Conservation (phyloP, 305 asterid species). For the Fraxinus albicans region DNA sequence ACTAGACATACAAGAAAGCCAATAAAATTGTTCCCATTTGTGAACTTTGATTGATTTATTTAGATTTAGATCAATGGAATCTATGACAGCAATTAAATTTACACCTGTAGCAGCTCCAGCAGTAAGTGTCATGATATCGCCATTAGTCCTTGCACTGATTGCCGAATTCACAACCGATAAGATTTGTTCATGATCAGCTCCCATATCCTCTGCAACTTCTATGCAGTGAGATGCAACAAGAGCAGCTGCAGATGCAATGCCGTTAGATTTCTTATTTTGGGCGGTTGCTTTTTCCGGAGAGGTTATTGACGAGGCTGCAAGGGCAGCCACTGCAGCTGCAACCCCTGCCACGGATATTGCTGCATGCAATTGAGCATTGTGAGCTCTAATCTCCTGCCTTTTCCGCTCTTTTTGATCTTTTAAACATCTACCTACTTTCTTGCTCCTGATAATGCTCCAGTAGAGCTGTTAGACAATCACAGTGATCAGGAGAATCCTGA, state of each 20-base stretch:
- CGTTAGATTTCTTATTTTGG: slow-evolving; percentile 44
- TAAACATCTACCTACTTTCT: slow-evolving; percentile 68
- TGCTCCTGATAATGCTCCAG: slow-evolving; percentile 55
- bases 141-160: slow-evolving; percentile 70
- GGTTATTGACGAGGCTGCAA: slow-evolving; percentile 51
- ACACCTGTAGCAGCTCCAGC: slow-evolving; percentile 94
- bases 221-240: slow-evolving; percentile 92
- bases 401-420: slow-evolving; percentile 82
- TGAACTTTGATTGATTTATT: background rate
- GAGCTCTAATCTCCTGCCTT: slow-evolving; percentile 78
- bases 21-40: background rate
- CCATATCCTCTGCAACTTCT: slow-evolving; percentile 85
- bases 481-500: slow-evolving; percentile 3
- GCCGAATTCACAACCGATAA: slow-evolving; percentile 68
- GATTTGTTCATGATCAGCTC: slow-evolving; percentile 74
- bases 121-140: slow-evolving; percentile 85
- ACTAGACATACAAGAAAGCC: background rate
- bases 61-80: background rate
- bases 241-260: slow-evolving; percentile 87
- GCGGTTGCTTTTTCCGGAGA: slow-evolving; percentile 39
- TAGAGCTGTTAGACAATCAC: slow-evolving; percentile 38
- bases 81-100: slow-evolving; percentile 4
- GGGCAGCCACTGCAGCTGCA: slow-evolving; percentile 88
- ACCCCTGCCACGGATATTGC: slow-evolving; percentile 84
- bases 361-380: slow-evolving; percentile 80